Base-by-base conservation (phyloP, 768 basidiomycete genomes). In the Suillus americanus region DNA sequence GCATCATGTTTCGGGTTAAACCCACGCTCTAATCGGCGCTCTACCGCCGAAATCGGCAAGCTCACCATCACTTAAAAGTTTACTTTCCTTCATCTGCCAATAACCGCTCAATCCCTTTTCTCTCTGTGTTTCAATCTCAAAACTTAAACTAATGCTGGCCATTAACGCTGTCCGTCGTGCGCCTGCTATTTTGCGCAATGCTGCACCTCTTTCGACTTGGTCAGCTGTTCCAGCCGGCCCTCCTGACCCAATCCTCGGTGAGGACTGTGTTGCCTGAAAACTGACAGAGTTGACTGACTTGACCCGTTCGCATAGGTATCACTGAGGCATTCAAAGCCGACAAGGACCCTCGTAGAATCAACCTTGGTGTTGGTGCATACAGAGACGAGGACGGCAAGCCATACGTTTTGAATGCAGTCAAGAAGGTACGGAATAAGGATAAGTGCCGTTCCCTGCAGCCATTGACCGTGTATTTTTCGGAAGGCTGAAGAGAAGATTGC, bases 271-370 rank as follows among this genome's bases (percentile, higher is more conserved):
- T 54, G 46, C 35, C 55, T 53, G n/a, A 56, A 30, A 28, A 3
- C 53, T 20, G 20, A 59, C 10, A 59, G 14, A 16, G 35, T 57
- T 12, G 40, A 43, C 63, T 70, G 64, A 69, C 63, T 61, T 60
- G 59, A 18, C 10, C 9, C 18, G 66, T 41, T 63, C 64, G 53
- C 51, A 62, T n/a, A 93, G 91, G 93, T 66, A 85, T 99, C 57
- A 91, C 92, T 35, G 97, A 98, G 74, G 94, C 95, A 35, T 99
- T 95, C 87, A 97, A 96, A 81, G 94, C 94, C 51, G 95, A 98
- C 86, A 89, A 87, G 72, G 88, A 92, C 76, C 82, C 92, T 20
- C 88, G 89, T 69, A 99, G 99, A 79, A 97, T 99, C 74, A 99
- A 99, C 80, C 84, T 99, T 64, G 97, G 97, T 73, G 97, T 98